A percentile compares a stretch with the other conserved stretches of the same genome.
These are phyloP conservation scores for Diaporthe australafricana DNA, from an alignment of 2,329 filamentous ascomycete genomes.

Conservation along the genomic window DNA sequence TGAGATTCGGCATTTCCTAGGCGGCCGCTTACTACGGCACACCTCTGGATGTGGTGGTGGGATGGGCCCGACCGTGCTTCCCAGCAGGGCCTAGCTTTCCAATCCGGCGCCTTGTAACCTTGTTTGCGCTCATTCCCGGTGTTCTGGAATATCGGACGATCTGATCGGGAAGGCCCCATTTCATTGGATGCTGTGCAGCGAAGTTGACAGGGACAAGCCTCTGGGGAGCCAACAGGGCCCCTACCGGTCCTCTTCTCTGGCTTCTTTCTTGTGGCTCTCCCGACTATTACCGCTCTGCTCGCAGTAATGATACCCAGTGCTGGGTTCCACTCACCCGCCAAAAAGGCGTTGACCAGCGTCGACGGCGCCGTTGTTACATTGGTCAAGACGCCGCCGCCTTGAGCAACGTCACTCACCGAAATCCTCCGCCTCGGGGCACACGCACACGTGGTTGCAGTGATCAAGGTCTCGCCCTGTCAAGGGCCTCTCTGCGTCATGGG, in stretches of 20 bases:
- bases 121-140: conserved; percentile 26
- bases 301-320: not conserved
- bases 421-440: conserved; percentile 24
- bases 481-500: not conserved
- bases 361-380: conserved; percentile 19
- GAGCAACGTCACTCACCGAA: conserved; percentile 21
- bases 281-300: conserved; percentile 3
- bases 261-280: conserved; percentile 11
- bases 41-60: conserved; percentile 7
- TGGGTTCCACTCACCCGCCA: conserved; percentile 16
- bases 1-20: conserved; percentile 9
- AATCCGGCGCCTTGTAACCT: conserved; percentile 15
- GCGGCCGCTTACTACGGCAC: conserved; percentile 5
- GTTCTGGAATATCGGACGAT: conserved; percentile 33
- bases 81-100: conserved; percentile 28
- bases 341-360: conserved; percentile 20
- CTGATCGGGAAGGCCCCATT: conserved; percentile 26
- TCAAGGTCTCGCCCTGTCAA: conserved; percentile 24
- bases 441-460: conserved; percentile 27
- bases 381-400: conserved; percentile 14
- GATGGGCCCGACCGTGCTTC: conserved; percentile 25
- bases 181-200: conserved; percentile 3
- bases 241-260: conserved; percentile 7
- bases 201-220: conserved; percentile 22
- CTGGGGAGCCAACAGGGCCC: not conserved